Percentiles rank a stretch among this genome's conserved stretches.
Conservation (phyloP, 2,329 filamentous ascomycete genomes). For the Ophiostoma ips region DNA sequence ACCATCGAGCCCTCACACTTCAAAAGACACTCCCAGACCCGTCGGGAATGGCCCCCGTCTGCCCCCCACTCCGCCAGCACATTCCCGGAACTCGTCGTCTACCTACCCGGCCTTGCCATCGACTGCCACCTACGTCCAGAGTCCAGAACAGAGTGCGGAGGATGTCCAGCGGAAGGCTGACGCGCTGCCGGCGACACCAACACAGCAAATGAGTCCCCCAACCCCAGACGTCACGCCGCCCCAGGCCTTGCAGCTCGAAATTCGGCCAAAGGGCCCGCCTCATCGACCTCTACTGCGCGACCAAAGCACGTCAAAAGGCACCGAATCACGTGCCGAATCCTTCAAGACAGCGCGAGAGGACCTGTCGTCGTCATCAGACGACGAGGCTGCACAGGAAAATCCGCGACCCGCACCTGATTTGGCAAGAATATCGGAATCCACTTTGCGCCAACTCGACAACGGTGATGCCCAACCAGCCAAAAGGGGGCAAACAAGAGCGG, state of each 20-base stretch:
- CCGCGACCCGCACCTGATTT: slow-evolving; percentile 25
- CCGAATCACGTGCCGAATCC: slow-evolving; percentile 52
- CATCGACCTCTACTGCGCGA: slow-evolving; percentile 34
- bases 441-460: slow-evolving; percentile 23
- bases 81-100: slow-evolving; percentile 43
- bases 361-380: slow-evolving; percentile 35
- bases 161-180: slow-evolving; percentile 23
- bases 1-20: slow-evolving; percentile 24
- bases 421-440: slow-evolving; percentile 27
- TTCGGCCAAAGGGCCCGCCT: slow-evolving; percentile 25
- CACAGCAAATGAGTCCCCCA: slow-evolving; percentile 52
- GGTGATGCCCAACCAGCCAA: slow-evolving; percentile 16
- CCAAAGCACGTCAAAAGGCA: slow-evolving; percentile 37
- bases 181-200: slow-evolving; percentile 39
- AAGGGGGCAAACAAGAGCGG: slow-evolving; percentile 21
- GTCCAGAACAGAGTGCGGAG: slow-evolving; percentile 25
- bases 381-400: slow-evolving; percentile 47
- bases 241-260: slow-evolving; percentile 24
- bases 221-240: slow-evolving; percentile 67
- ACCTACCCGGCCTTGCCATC: slow-evolving; percentile 31
- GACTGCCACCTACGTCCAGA: slow-evolving; percentile 27
- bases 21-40: slow-evolving; percentile 29
- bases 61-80: slow-evolving; percentile 49
- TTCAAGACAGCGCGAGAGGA: slow-evolving; percentile 60
- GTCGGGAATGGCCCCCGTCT: slow-evolving; percentile 33